phyloP scores from a whole-genome alignment of 139 green algal species.

The Deuterostichococcus epilithicus region DNA sequence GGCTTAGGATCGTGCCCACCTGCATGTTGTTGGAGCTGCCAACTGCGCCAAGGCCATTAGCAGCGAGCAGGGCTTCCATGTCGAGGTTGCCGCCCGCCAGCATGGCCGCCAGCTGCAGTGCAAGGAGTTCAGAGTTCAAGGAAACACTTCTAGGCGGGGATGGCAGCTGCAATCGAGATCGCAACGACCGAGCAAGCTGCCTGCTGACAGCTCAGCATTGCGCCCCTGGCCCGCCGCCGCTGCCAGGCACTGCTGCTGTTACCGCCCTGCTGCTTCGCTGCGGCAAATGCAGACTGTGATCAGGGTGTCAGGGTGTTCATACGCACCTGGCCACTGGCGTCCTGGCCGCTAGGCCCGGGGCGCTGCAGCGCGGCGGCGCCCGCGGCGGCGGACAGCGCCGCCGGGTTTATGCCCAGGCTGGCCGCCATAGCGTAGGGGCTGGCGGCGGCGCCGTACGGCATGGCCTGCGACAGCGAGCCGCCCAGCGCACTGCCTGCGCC shows the following conservation, averaged over 20 bases:
- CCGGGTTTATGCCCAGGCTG: neutral
- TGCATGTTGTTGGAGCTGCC: neutral
- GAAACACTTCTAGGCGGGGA: too few relatives aligned
- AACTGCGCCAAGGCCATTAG: neutral
- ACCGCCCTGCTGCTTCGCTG: too few relatives aligned
- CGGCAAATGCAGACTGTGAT: too few relatives aligned
- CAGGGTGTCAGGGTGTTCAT: too few relatives aligned
- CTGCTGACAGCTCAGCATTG: too few relatives aligned
- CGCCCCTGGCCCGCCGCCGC: too few relatives aligned
- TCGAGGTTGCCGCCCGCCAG: neutral
- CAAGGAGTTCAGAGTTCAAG: too few relatives aligned
- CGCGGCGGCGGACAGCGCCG: conserved; percentile 6
- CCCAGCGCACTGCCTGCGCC: neutral
- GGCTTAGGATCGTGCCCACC: neutral
- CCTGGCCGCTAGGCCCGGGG: too few relatives aligned
- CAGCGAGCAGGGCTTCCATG: neutral
- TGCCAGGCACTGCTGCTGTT: too few relatives aligned
- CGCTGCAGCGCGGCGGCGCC: neutral
- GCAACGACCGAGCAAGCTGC: too few relatives aligned
- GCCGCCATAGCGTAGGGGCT: neutral
- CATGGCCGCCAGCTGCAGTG: neutral
- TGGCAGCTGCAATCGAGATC: too few relatives aligned
- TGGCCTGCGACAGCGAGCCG: neutral
- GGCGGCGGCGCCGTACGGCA: neutral
- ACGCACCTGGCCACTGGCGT: neutral